Percentiles rank a stretch among this genome's conserved stretches.
Conservation (phyloP, 1,284 basidiomycete species). For the Schizophyllum amplum region DNA sequence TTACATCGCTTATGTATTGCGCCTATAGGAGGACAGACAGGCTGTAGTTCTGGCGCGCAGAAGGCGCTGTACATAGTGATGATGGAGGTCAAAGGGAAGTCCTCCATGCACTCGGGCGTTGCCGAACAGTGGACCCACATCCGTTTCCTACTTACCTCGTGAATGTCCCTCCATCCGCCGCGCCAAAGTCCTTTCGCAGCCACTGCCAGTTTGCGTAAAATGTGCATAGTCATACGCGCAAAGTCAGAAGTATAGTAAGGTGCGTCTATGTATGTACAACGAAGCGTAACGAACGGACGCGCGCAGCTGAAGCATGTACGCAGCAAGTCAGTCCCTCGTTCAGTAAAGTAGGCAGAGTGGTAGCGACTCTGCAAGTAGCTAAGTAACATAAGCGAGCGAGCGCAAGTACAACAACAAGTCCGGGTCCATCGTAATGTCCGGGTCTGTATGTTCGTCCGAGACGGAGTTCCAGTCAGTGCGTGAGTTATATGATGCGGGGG, state of each 20-base stretch:
- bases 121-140: too few relatives aligned
- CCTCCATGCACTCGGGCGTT: too few relatives aligned
- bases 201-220: too few relatives aligned
- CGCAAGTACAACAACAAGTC: neutral
- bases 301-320: neutral
- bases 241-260: neutral
- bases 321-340: neutral
- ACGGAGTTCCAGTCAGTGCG: neutral
- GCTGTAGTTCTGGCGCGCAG: too few relatives aligned
- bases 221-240: neutral
- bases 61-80: too few relatives aligned
- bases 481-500: neutral
- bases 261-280: neutral
- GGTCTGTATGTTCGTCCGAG: neutral
- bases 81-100: too few relatives aligned
- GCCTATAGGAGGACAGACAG: too few relatives aligned
- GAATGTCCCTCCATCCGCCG: too few relatives aligned
- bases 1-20: too few relatives aligned
- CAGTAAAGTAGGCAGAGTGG: neutral
- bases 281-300: neutral
- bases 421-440: neutral
- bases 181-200: too few relatives aligned
- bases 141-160: too few relatives aligned
- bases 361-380: neutral
- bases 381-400: neutral